Evolutionary conservation across 352 stramenopile species (phyloP).

Genomic region (Blastocystis sp.): DNA sequence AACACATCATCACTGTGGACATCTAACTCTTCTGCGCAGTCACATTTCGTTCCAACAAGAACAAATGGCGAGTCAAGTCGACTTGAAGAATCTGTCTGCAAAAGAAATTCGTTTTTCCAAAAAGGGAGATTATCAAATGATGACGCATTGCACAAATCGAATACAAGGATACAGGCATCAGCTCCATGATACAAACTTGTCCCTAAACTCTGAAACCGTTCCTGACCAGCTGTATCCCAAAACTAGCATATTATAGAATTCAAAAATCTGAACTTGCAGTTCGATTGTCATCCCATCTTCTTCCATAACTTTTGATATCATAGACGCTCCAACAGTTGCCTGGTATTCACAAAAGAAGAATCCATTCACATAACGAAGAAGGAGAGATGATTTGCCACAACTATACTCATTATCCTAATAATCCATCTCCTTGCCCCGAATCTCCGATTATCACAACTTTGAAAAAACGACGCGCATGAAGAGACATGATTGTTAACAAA

Average conservation of each 20-base stretch:
- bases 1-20: background rate
- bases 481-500: background rate
- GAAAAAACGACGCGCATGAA: background rate
- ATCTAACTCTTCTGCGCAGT: background rate
- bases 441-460: slow-evolving; percentile 16
- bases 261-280: background rate
- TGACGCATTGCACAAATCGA: slow-evolving; percentile 88
- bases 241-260: slow-evolving; percentile 73
- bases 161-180: slow-evolving; percentile 94
- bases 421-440: background rate
- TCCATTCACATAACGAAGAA: slow-evolving; percentile 97
- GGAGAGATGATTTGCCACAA: slow-evolving; percentile 94
- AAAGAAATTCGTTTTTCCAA: slow-evolving; percentile 23
- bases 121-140: background rate
- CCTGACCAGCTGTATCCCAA: slow-evolving; percentile 96
- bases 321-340: slow-evolving; percentile 95
- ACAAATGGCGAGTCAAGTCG: background rate
- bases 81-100: background rate
- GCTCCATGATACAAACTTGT: slow-evolving; percentile 93
- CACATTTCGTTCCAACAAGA: slow-evolving; percentile 4
- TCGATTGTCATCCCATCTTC: slow-evolving; percentile 74
- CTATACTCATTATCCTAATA: slow-evolving; percentile 67
- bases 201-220: slow-evolving; percentile 92
- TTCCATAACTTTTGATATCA: slow-evolving; percentile 90
- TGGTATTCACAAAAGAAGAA: slow-evolving; percentile 97